Evolutionary conservation across 352 stramenopile species (phyloP).

Genomic region (Globisporangium parvum): DNA sequence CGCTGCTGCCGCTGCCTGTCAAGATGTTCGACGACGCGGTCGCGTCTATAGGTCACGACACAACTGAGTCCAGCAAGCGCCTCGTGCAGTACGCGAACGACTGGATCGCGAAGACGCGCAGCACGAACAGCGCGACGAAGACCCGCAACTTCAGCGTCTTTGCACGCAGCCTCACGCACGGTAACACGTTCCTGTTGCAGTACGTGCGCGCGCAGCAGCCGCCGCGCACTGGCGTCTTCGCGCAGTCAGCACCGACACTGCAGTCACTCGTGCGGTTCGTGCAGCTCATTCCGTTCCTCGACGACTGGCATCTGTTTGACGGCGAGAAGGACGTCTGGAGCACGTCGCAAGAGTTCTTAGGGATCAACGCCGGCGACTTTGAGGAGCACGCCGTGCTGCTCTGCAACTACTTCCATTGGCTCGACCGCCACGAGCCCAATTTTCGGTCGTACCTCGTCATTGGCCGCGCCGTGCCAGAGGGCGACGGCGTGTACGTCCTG

Average conservation of each 20-base stretch:
- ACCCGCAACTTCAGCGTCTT: constrained; percentile 65
- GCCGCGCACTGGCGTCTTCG: constrained; percentile 14
- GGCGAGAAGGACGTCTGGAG: constrained; percentile 82
- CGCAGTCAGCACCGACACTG: constrained; percentile 16
- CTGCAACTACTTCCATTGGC: constrained; percentile 87
- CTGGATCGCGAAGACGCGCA: constrained; percentile 20
- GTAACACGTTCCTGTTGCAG: constrained; percentile 58
- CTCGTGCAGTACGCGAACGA: constrained; percentile 32
- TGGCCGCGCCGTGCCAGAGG: constrained; percentile 79
- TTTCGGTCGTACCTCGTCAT: constrained; percentile 79
- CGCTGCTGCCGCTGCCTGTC: constrained; percentile 53
- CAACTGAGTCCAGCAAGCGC: constrained; percentile 15
- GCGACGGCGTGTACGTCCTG: constrained; percentile 86
- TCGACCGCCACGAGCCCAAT: constrained; percentile 47
- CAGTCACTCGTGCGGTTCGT: constrained; percentile 81
- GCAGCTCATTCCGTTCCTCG: constrained; percentile 87
- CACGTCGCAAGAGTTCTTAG: constrained; percentile 88
- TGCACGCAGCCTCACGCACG: constrained; percentile 60
- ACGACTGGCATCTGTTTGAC: constrained; percentile 87
- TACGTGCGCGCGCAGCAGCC: constrained; percentile 75
- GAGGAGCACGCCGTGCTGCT: constrained; percentile 92
- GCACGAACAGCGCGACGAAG: constrained; percentile 16
- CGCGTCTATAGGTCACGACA: constrained; percentile 6
- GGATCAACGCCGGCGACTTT: constrained; percentile 82
- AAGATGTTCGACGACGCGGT: constrained; percentile 15